phyloP scores from a whole-genome alignment of 768 basidiomycete species.

The Agaricus subrufescens region DNA sequence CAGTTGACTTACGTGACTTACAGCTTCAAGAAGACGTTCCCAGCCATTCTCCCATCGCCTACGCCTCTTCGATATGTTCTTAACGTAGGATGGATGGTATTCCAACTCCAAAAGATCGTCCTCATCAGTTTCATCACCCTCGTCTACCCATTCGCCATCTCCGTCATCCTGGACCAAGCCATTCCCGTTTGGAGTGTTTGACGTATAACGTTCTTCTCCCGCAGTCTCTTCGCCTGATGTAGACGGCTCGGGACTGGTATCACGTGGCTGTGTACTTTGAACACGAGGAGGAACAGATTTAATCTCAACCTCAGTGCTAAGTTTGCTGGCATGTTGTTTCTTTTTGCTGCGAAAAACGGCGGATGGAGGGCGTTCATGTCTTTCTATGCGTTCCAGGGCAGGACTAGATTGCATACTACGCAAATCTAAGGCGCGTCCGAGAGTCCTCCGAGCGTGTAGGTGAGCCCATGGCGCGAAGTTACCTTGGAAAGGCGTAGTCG shows the following conservation, averaged over 20 bases:
- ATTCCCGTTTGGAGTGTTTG: not conserved
- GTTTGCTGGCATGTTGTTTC: conserved; percentile 15
- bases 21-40: conserved; percentile 71
- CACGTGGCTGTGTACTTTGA: conserved; percentile 78
- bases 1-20: conserved; percentile 27
- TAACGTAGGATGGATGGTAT: conserved; percentile 69
- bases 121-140: conserved; percentile 65
- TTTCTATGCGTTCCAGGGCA: conserved; percentile 23
- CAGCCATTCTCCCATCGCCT: conserved; percentile 72
- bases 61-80: conserved; percentile 61
- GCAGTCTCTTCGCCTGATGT: conserved; percentile 78
- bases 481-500: conserved; percentile 67
- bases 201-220: conserved; percentile 38
- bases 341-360: conserved; percentile 44
- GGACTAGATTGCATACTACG: conserved; percentile 71
- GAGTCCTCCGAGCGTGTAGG: conserved; percentile 49
- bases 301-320: conserved; percentile 22
- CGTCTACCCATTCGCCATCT: conserved; percentile 66
- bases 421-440: conserved; percentile 38
- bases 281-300: conserved; percentile 61
- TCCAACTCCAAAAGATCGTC: conserved; percentile 73
- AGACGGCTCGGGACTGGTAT: conserved; percentile 74
- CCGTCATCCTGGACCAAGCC: conserved; percentile 36
- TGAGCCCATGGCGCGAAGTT: conserved; percentile 73
- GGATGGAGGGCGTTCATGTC: conserved; percentile 56